Base-by-base conservation (phyloP, 129 eudicot species). In the Flaveria sonorensis region DNA sequence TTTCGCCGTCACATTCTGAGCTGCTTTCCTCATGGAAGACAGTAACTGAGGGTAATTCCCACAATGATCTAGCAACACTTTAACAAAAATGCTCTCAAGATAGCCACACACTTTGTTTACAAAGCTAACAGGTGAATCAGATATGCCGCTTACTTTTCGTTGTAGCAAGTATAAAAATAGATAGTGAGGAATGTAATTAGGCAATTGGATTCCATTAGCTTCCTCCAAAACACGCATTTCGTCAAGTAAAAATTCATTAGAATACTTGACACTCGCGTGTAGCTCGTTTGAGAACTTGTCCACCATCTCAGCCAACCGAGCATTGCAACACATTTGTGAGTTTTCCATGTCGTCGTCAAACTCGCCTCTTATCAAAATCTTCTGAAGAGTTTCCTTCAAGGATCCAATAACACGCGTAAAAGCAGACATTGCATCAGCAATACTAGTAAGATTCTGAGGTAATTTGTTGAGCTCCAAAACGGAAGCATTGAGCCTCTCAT, bases 331-430 rank as follows among this genome's bases (percentile, higher is more conserved):
- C 83, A 71, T 61, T 62, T 71, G 46, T 24, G 61, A 32, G 12
- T 79, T 52, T 16, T 71, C 39, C 6, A 20, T 26, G 14, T 47
- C 68, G 26, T 53, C 78, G 36, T 30, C 6, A 46, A 71, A 10
- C 57, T 79, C 78, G 0, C 83, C 66, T 48, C 57, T 6, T 10
- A 79, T 36, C 10, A 86, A 70, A 14, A 83, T 68, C 28, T 73
- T 86, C 62, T 61, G 80, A 0, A 86, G 72, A 13, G 87, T 72
- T n/a, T 80, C 89, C 28, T 79, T 86, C 1, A 79, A 79, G 7
- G 68, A 51, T 0, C 85, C 86, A 51, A 83, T 40, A 3, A 86
- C 51, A 6, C 18, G 74, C 75, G 74, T 68, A 36, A 83, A 79
- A 0, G 79, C 81, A 4, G 63, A 39, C 71, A 80, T 72, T 20